Conservation (phyloP, 2,329 filamentous ascomycete genomes). For the Xylaria sp. region DNA sequence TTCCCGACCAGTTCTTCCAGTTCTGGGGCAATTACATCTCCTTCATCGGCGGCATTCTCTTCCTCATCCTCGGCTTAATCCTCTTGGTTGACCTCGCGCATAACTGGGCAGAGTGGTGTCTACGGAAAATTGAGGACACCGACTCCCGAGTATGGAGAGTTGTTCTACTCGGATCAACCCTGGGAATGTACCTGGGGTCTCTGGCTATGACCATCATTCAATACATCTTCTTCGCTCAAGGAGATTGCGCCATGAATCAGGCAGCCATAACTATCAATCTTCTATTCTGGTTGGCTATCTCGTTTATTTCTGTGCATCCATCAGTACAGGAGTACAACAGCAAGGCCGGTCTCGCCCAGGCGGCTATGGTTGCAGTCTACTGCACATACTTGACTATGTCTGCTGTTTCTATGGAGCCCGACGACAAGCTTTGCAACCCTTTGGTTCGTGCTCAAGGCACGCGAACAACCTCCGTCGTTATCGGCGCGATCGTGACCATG, state of each 20-base stretch:
- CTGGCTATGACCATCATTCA: constrained; percentile 95
- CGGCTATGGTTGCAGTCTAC: constrained; percentile 96
- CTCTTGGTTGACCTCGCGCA: constrained; percentile 95
- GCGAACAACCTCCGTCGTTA: constrained; percentile 87
- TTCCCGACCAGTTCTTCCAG: constrained; percentile 94
- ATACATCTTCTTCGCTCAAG: constrained; percentile 93
- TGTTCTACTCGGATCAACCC: constrained; percentile 88
- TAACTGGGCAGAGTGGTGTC: constrained; percentile 96
- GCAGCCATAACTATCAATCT: constrained; percentile 95
- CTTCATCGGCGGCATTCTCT: constrained; percentile 88
- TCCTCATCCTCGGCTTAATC: constrained; percentile 91
- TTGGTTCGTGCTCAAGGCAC: constrained; percentile 87
- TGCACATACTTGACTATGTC: constrained; percentile 99
- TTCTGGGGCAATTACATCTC: constrained; percentile 96
- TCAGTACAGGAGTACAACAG: constrained; percentile 91
- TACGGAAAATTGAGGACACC: constrained; percentile 89
- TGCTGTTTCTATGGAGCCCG: constrained; percentile 97
- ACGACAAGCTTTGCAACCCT: constrained; percentile 93
- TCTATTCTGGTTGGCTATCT: constrained; percentile 82
- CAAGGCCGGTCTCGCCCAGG: constrained; percentile 94
- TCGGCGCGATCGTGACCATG: constrained; percentile 96
- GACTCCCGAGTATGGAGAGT: constrained; percentile 88
- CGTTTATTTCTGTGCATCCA: constrained; percentile 88
- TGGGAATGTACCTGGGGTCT: constrained; percentile 92
- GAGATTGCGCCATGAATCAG: constrained; percentile 94